Evolutionary conservation across 345 rosid species (phyloP).

Genomic region (Brassica carinata): DNA sequence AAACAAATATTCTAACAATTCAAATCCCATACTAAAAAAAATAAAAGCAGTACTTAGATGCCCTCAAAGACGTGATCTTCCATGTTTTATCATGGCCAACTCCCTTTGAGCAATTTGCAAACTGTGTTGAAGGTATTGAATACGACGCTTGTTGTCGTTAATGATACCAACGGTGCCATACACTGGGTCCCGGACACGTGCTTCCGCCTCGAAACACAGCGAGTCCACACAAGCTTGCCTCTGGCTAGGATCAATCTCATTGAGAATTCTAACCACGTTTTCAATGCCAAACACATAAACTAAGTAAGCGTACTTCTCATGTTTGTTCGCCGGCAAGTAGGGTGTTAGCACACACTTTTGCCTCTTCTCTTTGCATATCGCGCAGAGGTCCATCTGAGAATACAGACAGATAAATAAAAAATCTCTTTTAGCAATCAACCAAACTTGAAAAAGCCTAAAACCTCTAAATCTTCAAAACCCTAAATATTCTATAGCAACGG

Average conservation of each 20-base stretch:
- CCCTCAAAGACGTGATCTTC: not conserved
- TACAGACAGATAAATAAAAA: not conserved
- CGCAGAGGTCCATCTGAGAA: not conserved
- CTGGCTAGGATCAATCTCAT: not conserved
- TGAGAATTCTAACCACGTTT: not conserved
- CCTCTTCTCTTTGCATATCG: not conserved
- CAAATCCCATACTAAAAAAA: no score
- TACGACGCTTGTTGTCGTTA: no score
- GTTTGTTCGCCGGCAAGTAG: constrained; percentile 5
- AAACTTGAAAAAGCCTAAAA: not conserved
- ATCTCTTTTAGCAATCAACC: not conserved
- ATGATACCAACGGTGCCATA: not conserved
- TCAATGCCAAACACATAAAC: not conserved
- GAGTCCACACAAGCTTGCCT: not conserved
- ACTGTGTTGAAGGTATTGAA: not conserved
- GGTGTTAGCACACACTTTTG: not conserved
- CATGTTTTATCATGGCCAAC: not conserved
- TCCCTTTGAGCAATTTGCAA: not conserved
- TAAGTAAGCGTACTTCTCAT: not conserved
- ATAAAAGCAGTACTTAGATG: not conserved
- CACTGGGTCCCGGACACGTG: not conserved
- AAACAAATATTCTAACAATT: no score
- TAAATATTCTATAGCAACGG: not conserved
- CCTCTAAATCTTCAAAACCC: not conserved
- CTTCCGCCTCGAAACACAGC: not conserved